phyloP scores from a whole-genome alignment of 148 eudicot genomes.

The Dysphania ambrosioides region DNA sequence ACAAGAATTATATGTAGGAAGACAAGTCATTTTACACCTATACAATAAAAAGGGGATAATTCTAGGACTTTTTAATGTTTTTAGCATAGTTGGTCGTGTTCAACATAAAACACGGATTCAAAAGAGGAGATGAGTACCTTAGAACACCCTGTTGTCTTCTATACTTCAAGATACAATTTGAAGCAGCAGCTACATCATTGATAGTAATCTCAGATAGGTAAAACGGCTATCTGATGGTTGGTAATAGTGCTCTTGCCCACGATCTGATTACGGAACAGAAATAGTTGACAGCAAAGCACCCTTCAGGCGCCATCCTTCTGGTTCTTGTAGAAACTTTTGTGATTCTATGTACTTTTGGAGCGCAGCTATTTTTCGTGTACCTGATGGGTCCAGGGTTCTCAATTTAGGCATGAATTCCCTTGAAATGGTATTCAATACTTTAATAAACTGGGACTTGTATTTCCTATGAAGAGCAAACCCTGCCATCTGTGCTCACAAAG shows the following conservation, averaged over 20 bases:
- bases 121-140: no score
- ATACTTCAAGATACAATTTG: no score
- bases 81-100: no score
- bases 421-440: slow-evolving; percentile 49
- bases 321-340: slow-evolving; percentile 49
- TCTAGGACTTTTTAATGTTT: no score
- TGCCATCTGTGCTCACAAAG: slow-evolving; percentile 57
- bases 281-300: slow-evolving; percentile 30
- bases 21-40: no score
- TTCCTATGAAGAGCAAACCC: slow-evolving; percentile 66
- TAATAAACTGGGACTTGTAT: slow-evolving; percentile 68
- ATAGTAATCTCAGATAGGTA: slow-evolving; percentile 18
- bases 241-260: slow-evolving; percentile 13
- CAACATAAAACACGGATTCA: no score
- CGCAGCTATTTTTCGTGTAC: no score
- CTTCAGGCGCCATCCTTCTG: slow-evolving; percentile 63
- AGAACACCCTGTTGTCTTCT: no score
- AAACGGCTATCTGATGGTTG: slow-evolving; percentile 14
- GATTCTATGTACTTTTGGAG: slow-evolving; percentile 65
- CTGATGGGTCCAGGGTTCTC: slow-evolving; percentile 37
- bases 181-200: background rate
- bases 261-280: slow-evolving; percentile 11
- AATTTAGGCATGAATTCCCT: slow-evolving; percentile 48
- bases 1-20: no score
- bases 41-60: no score